Evolutionary conservation across 164 flowering plant genomes (phyloP), one percentile per base, ranked within the genome.

Genomic region (Piper betle): DNA sequence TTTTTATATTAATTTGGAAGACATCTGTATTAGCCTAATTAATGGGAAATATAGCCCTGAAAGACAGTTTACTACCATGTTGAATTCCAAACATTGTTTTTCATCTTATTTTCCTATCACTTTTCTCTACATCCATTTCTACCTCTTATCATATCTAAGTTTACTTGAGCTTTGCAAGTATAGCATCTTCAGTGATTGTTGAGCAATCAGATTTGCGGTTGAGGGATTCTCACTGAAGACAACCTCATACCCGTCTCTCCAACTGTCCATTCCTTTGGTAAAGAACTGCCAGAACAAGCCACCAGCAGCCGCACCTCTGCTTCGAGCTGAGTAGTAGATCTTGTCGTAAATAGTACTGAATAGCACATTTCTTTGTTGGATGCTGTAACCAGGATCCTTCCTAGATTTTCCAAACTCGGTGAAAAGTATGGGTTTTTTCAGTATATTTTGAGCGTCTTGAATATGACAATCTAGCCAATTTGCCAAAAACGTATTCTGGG

Each of bases 391-490:
- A 11, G 74, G 57, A 5, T 16, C 11, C 59, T 57, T 76, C 3
- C 78, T 74, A 1, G 82, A 77, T 61, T 70, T 79, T 3, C 87
- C 87, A 61, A 83, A 83, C 59, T 83, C 83, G 1, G 77, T 54
- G 1, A 83, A 37, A 7, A 81, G 37, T 0, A 83, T n/a, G 19
- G 84, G 84, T 42, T 83, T 83, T 38, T 53, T 68, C 2, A 83
- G 65, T 9, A 76, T 53, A 13, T 64, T n/a, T 5, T 62, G 41
- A 1, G 78, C 74, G 58, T 83, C 84, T 52, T 76, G 53, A 7
- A 75, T 73, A 62, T 83, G 84, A 41, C 71, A 54, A 58, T 71
- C 37, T 6, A 82, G 38, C 81, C 84, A 83, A 17, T 58, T 74
- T 6, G 63, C 64, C 15, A 71, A 74, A 43, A 77, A 80, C 0